Evolutionary conservation across 1,284 basidiomycete genomes (phyloP).

Genomic region (Trichosporon sp.): DNA sequence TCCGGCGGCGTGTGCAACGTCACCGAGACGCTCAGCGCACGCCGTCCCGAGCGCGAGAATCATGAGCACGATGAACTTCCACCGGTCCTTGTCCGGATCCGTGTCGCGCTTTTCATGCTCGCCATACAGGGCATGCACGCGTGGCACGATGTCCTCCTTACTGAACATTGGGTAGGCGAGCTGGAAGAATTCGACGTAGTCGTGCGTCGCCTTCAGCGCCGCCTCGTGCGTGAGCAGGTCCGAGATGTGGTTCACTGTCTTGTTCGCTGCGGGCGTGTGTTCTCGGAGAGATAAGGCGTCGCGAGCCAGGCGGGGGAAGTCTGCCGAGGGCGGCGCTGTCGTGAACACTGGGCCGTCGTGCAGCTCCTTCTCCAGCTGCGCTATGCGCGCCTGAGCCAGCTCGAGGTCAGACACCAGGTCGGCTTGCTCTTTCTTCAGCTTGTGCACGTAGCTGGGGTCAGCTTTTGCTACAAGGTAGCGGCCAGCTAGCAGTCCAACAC

Average conservation of each 20-base stretch:
- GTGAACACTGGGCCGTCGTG: constrained; percentile 22
- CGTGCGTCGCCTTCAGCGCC: constrained; percentile 34
- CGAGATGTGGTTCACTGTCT: constrained; percentile 13
- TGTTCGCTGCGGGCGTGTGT: not conserved
- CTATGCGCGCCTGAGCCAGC: constrained; percentile 40
- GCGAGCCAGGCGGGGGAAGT: not conserved
- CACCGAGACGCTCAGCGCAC: constrained; percentile 33
- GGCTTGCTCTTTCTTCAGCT: constrained; percentile 40
- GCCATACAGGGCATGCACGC: constrained; percentile 38
- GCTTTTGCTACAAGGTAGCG: not conserved
- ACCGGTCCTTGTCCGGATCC: constrained; percentile 27
- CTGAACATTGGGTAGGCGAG: constrained; percentile 43
- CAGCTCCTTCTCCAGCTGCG: constrained; percentile 46
- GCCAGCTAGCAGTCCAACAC: constrained; percentile 23
- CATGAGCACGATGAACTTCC: constrained; percentile 44
- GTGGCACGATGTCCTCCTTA: constrained; percentile 32
- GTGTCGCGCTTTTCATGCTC: constrained; percentile 25
- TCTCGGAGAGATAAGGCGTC: constrained; percentile 29
- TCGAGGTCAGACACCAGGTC: constrained; percentile 37
- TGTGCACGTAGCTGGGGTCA: constrained; percentile 39
- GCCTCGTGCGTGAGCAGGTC: constrained; percentile 31
- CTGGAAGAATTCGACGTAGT: constrained; percentile 38
- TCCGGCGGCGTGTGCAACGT: constrained; percentile 30
- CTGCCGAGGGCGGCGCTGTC: not conserved
- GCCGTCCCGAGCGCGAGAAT: constrained; percentile 41